Base-by-base conservation (phyloP, 768 basidiomycete species). In the Trametes villosa region DNA sequence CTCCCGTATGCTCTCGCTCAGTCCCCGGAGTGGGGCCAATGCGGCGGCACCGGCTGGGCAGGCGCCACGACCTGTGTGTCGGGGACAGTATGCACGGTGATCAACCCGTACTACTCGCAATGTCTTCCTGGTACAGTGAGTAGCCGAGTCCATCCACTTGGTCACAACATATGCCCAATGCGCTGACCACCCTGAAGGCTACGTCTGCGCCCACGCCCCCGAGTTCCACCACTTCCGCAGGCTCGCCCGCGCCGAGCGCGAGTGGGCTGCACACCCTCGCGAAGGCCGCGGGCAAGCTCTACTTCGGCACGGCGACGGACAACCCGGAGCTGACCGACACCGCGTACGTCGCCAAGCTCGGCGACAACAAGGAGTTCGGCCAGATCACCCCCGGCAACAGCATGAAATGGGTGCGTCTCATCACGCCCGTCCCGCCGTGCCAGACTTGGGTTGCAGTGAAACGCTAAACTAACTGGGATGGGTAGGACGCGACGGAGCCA, bases 401-500 rank as follows among this genome's bases (percentile, higher is more conserved):
- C 61, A 78, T 78, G 78, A 79, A 79, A 74, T 79, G 78, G 78
- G 78, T 71, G n/a, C n/a, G n/a, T n/a, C n/a, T n/a, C n/a, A n/a
- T n/a, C n/a, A 26, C 42, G 42, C 20, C 20, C 12, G 17, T 44
- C 5, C 17, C n/a, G 17, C 15, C 36, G 20, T 45, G n/a, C n/a
- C 9, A 5, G 5, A 9, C 9, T 27, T 26, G 4, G 27, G 1
- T 17, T 20, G 9, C 15, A 41, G n/a, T 26, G 27, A 44, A 30
- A 22, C 54, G 33, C 13, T 34, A 17, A 31, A n/a, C 15, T 20
- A 0, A 20, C 11, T 38, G 33, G 33, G 15, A 33, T 33, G n/a
- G 38, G 4, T 55, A 84, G 82, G 82, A 83, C 60, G 79, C 81
- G 0, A 84, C 82, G 15, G 83, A 86, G 59, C 82, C 82, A 2